Base-by-base conservation (phyloP, 371 early-diverging fungal genomes). In the Circinella minor region DNA sequence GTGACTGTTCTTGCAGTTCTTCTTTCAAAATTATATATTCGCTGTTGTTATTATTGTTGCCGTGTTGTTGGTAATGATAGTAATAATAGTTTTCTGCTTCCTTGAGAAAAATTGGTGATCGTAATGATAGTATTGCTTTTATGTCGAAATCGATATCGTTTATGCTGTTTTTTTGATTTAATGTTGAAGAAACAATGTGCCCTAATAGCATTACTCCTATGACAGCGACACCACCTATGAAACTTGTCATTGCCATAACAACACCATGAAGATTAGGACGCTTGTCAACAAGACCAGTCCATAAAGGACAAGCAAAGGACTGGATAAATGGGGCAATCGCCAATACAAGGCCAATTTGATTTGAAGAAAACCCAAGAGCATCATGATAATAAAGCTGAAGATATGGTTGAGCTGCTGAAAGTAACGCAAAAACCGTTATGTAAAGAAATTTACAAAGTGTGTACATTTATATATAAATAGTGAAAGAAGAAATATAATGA, bases 291-390 rank as follows among this genome's bases (percentile, higher is more conserved):
- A 78, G 43, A 55, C 64, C 65, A 2, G 77, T 78, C 84, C 84
- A 84, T 4, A 84, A 18, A 11, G 84, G 84, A 49, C 84, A 84
- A 15, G 84, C 77, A n/a, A 76, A 51, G 4, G 81, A 80, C 54
- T 84, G 81, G 48, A 84, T 71, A 66, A 84, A 84, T 1, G 84
- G 84, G 6, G 84, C 84, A 63, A 84, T 81, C 48, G 84, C 84
- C 5, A 84, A 68, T 3, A 80, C 72, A 51, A 81, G 37, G 1
- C 84, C 84, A 18, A 84, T 81, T 65, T 84, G 84, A 55, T 78
- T 74, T 18, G 78, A 77, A 27, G 84, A 81, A 55, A 84, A 78
- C 34, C 73, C 63, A 4, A 84, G 73, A 0, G 73, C 76, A 57
- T 78, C 73, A 54, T 78, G 77, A 65, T 81, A 84, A 51, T 78